phyloP scores from a whole-genome alignment of 768 basidiomycete species.

The Dioszegia aurantiaca region DNA sequence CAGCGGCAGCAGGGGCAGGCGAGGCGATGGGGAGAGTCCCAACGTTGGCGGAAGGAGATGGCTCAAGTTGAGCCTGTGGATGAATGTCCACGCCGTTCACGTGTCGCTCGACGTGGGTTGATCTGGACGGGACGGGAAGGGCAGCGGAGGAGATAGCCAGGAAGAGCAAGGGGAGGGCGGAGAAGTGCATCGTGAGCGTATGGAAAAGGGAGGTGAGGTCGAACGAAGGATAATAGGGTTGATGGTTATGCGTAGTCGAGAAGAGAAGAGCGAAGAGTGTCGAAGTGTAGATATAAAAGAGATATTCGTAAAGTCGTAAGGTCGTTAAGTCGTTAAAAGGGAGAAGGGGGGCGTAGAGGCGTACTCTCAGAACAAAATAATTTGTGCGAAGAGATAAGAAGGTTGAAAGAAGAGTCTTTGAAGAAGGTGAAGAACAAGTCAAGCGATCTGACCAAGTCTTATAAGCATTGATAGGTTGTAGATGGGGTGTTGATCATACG shows the following conservation, averaged over 20 bases:
- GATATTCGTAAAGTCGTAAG: conserved; percentile 7
- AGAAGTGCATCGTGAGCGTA: neutral
- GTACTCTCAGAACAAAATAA: neutral
- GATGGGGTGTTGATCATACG: too few relatives aligned
- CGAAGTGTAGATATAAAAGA: too few relatives aligned
- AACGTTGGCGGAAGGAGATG: neutral
- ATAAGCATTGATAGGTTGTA: too few relatives aligned
- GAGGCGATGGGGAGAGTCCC: neutral
- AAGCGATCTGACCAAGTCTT: neutral
- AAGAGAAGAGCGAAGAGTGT: neutral
- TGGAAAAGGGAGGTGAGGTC: neutral
- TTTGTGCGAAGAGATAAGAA: neutral
- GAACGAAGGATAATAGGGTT: neutral
- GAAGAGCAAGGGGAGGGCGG: neutral
- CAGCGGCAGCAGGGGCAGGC: neutral
- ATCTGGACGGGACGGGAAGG: conserved; percentile 3
- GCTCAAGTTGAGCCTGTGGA: conserved; percentile 1
- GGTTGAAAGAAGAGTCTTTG: neutral
- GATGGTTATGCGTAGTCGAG: neutral
- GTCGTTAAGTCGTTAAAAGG: conserved; percentile 13
- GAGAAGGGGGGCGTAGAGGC: neutral
- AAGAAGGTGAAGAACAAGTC: neutral
- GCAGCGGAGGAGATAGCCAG: neutral
- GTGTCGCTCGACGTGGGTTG: neutral
- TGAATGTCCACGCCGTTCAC: neutral